These are phyloP conservation scores for Colletotrichum tropicicola DNA, from an alignment of 2,329 filamentous ascomycete species.

Conservation along the genomic window DNA sequence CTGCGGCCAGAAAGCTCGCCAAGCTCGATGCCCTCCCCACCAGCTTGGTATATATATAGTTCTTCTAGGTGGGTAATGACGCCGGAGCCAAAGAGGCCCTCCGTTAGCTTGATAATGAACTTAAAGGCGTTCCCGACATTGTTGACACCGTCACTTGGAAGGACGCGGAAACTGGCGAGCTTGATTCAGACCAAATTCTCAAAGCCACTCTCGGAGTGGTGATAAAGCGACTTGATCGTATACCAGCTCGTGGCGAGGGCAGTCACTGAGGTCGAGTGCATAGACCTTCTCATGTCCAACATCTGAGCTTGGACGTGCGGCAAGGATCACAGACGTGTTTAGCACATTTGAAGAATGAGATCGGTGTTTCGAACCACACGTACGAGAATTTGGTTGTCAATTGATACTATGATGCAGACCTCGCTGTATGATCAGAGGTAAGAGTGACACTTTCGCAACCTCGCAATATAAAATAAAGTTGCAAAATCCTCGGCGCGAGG, in stretches of 20 bases:
- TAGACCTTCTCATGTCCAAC: too few relatives aligned
- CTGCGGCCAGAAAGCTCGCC: conserved; percentile 75
- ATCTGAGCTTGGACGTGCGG: too few relatives aligned
- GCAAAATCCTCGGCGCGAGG: too few relatives aligned
- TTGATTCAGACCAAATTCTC: conserved; percentile 77
- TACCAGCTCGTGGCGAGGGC: conserved; percentile 17
- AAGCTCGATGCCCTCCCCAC: conserved; percentile 74
- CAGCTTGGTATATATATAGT: conserved; percentile 94
- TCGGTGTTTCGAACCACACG: too few relatives aligned
- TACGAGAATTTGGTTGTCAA: too few relatives aligned
- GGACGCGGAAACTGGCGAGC: conserved; percentile 45
- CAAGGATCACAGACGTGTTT: too few relatives aligned
- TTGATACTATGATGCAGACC: too few relatives aligned
- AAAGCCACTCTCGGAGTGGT: conserved; percentile 86
- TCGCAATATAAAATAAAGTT: too few relatives aligned
- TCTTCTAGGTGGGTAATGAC: conserved; percentile 91
- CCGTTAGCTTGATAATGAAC: conserved; percentile 79
- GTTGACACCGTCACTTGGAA: conserved; percentile 87
- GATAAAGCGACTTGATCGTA: conserved; percentile 53
- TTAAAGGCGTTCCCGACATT: conserved; percentile 78
- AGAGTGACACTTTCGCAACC: too few relatives aligned
- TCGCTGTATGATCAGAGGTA: too few relatives aligned
- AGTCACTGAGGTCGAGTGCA: background rate
- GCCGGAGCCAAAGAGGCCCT: conserved; percentile 70
- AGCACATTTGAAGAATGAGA: too few relatives aligned